phyloP scores from a whole-genome alignment of 1,284 basidiomycete genomes.

The Papiliotrema fonsecae region DNA sequence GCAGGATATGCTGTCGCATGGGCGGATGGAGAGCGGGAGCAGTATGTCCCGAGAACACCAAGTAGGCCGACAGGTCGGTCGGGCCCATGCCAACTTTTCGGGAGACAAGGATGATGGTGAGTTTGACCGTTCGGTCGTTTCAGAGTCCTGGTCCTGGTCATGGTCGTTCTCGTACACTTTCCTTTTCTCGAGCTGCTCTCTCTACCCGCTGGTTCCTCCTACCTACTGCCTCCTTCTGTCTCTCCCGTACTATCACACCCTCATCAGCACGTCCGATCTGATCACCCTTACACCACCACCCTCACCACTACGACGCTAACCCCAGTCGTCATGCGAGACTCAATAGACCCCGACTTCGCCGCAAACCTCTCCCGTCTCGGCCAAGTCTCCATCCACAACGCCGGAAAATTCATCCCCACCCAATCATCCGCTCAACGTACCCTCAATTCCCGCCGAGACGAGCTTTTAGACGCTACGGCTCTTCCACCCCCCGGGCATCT shows the following conservation, averaged over 20 bases:
- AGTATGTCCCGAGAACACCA: slow-evolving; percentile 1
- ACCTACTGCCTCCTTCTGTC: too few species aligned
- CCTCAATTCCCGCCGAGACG: slow-evolving; percentile 27
- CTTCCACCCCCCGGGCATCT: slow-evolving; percentile 54
- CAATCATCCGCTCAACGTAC: slow-evolving; percentile 40
- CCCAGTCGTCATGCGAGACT: slow-evolving; percentile 63
- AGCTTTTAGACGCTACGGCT: slow-evolving; percentile 46
- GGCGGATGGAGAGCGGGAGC: not conserved
- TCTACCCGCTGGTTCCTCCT: too few species aligned
- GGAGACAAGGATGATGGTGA: slow-evolving; percentile 46
- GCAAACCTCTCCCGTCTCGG: slow-evolving; percentile 66
- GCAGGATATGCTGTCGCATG: not conserved
- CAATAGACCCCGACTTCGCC: slow-evolving; percentile 69
- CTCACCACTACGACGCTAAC: too few species aligned
- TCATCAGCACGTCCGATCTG: too few species aligned
- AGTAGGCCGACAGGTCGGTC: slow-evolving; percentile 1
- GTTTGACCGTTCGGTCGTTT: slow-evolving; percentile 5
- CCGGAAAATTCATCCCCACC: slow-evolving; percentile 55
- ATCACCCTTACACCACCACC: too few species aligned
- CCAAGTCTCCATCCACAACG: slow-evolving; percentile 61
- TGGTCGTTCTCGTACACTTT: too few species aligned
- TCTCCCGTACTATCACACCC: too few species aligned
- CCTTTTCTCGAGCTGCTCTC: too few species aligned
- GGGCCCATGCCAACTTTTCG: slow-evolving; percentile 21
- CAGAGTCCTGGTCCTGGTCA: not conserved